A percentile compares a stretch with the other conserved stretches of the same genome.
Conservation (phyloP, 2,329 filamentous ascomycete genomes). For the Fusarium hostae region DNA sequence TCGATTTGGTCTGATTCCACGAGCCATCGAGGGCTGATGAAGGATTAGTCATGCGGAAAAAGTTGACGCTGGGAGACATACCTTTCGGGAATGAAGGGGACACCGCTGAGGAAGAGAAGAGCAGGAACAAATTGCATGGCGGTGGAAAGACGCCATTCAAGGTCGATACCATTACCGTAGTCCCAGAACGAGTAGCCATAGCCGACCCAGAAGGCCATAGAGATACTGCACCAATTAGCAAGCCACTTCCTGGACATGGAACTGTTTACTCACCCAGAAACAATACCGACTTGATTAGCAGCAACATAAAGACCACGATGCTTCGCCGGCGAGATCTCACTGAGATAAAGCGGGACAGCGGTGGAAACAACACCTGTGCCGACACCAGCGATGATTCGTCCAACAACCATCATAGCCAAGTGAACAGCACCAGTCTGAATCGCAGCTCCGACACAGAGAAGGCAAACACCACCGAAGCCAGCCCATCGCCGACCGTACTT, state of each 20-base stretch:
- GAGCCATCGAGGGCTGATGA: constrained; percentile 9
- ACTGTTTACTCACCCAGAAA: constrained; percentile 2
- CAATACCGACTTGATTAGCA: constrained; percentile 19
- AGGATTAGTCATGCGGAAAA: background rate
- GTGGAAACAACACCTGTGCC: constrained; percentile 15
- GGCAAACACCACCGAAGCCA: constrained; percentile 1
- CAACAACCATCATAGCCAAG: constrained; percentile 18
- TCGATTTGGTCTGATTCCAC: constrained; percentile 18
- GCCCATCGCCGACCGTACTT: constrained; percentile 12
- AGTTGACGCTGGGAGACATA: background rate
- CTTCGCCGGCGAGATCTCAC: constrained; percentile 17
- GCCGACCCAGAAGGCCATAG: constrained; percentile 21
- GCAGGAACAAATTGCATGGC: constrained; percentile 22
- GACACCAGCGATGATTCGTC: constrained; percentile 16
- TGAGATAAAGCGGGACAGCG: constrained; percentile 10
- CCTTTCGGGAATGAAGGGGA: constrained; percentile 21
- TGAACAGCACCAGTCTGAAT: constrained; percentile 23
- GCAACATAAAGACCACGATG: constrained; percentile 20
- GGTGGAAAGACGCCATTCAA: constrained; percentile 16
- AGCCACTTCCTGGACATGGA: fast-evolving
- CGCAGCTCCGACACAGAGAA: constrained; percentile 15
- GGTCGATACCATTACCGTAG: constrained; percentile 4
- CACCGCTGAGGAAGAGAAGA: constrained; percentile 1
- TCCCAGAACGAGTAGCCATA: constrained; percentile 25
- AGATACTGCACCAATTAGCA: background rate